Base-by-base conservation (phyloP, 257 asterid species). In the Craterostigma plantagineum region DNA sequence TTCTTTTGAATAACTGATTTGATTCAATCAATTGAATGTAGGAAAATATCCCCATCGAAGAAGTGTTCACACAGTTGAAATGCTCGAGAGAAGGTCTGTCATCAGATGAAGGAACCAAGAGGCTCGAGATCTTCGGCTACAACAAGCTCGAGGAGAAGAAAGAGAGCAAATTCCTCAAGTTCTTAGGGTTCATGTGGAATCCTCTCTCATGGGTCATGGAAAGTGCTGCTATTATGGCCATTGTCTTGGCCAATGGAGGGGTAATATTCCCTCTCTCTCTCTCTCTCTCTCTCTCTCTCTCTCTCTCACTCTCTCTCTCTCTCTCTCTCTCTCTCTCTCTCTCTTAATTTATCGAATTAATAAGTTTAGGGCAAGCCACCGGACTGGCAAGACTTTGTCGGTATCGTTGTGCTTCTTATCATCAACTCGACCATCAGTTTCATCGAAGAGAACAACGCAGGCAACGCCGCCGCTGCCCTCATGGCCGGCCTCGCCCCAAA, bases 131-230 rank as follows among this genome's bases (percentile, higher is more conserved):
- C 1, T 83, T 83, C 49, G 95, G 95, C 9, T 63, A 65, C 35
- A 83, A 83, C 54, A 79, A 83, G 56, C 91, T 83, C 13, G 93
- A 76, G 63, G 95, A 83, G 81, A 79, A 76, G 64, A 69, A 51
- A 54, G 93, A 83, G 33, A 67, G 67, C 66, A 79, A 76, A 51
- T 0, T 80, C 33, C 71, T 76, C 47, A 79, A 69, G 65, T 79
- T 81, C 66, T 58, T 85, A 61, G 96, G 96, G 15, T 85, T 85
- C 43, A 85, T 85, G 96, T 85, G 96, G 96, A 85, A 81, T 63
- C 96, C 94, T 55, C 92, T 85, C 11, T 85, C 96, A 38, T 85
- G 96, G 96, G 96, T 85, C 53, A 85, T 85, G 96, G 96, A 85
- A 33, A 27, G 9, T 53, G 96, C 96, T 18, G 94, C 96, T 14